A percentile compares a stretch with the other conserved stretches of the same genome.
These are phyloP conservation scores for Nemania abortiva DNA, from an alignment of 2,329 filamentous ascomycete species.

Conservation along the genomic window DNA sequence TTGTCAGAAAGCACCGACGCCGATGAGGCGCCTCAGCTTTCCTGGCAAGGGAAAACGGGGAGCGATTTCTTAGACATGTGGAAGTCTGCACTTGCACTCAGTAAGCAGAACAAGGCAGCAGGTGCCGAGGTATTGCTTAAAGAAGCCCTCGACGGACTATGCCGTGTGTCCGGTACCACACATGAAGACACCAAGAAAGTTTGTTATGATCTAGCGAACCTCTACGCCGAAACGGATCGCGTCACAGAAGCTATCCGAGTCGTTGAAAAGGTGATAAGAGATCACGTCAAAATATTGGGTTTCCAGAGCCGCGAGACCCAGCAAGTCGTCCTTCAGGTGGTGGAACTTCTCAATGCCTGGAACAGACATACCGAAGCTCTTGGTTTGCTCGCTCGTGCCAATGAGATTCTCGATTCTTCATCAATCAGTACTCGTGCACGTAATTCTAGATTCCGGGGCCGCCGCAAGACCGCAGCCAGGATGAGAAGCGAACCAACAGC, in stretches of 20 bases:
- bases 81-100: too few relatives aligned
- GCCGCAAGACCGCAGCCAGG: background rate
- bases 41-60: too few relatives aligned
- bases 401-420: background rate
- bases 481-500: too few relatives aligned
- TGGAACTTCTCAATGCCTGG: background rate
- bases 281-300: background rate
- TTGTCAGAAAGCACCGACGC: too few relatives aligned
- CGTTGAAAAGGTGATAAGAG: background rate
- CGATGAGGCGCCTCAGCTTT: too few relatives aligned
- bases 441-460: background rate
- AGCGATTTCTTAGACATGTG: too few relatives aligned
- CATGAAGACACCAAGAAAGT: background rate
- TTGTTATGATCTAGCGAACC: background rate
- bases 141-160: background rate
- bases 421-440: too few relatives aligned
- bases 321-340: background rate
- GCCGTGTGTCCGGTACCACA: background rate
- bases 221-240: background rate
- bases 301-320: background rate
- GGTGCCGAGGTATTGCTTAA: too few relatives aligned
- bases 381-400: background rate
- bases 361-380: background rate
- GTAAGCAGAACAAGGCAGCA: too few relatives aligned
- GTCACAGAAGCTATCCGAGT: background rate